Evolutionary conservation across 257 asterid genomes (phyloP).

Genomic region (Phtheirospermum japonicum): DNA sequence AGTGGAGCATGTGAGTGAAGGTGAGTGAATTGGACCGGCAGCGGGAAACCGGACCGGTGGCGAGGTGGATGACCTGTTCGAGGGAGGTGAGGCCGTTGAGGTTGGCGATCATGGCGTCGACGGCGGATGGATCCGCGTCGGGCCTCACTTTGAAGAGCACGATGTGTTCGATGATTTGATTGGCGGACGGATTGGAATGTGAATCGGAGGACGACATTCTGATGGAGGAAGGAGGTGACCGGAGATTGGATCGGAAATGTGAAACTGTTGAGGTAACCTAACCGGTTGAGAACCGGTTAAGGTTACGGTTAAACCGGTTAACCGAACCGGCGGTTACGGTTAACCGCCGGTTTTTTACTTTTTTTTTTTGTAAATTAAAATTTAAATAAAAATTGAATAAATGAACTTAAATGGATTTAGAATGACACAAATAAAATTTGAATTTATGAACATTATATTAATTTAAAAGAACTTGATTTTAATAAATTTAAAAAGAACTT

Average conservation of each 20-base stretch:
- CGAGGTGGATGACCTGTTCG: slow-evolving; percentile 52
- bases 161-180: slow-evolving; percentile 66
- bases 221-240: slow-evolving; percentile 14
- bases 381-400: too few relatives aligned
- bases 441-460: too few relatives aligned
- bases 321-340: too few relatives aligned
- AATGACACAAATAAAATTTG: too few relatives aligned
- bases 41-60: slow-evolving; percentile 59
- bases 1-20: slow-evolving; percentile 80
- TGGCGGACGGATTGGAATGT: slow-evolving; percentile 10
- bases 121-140: slow-evolving; percentile 45
- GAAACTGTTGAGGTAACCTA: slow-evolving; percentile 1
- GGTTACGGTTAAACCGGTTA: too few relatives aligned
- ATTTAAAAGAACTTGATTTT: too few relatives aligned
- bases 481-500: too few relatives aligned
- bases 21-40: slow-evolving; percentile 47
- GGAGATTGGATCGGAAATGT: slow-evolving; percentile 27
- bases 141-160: slow-evolving; percentile 76
- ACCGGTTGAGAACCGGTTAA: too few relatives aligned
- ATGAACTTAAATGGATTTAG: too few relatives aligned
- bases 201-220: slow-evolving; percentile 33
- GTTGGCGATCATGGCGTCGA: slow-evolving; percentile 58
- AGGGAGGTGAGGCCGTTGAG: slow-evolving; percentile 59
- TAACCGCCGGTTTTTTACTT: too few relatives aligned
- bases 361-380: too few relatives aligned